Evolutionary conservation across 1,139 yeast species (phyloP), one percentile per base, ranked within the genome.

Genomic region (Kurtzmaniella quercitrusa): DNA sequence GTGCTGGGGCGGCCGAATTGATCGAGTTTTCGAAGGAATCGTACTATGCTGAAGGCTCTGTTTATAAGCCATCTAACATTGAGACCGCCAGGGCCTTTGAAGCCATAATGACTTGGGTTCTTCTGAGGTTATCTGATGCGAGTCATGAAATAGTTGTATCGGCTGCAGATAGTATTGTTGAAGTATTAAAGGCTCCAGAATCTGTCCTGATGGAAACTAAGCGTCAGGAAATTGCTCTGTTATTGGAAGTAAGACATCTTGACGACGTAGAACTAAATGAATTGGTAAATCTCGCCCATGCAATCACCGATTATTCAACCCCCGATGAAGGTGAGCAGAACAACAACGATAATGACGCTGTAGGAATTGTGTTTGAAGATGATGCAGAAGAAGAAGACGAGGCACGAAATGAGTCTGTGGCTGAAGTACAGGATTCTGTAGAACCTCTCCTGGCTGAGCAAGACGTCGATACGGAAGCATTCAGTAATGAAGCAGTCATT

Each of bases 91-190:
- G 60, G 38, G 44, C 57, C 25, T 62, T 60, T 52, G 67, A 67
- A 38, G 50, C 58, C 42, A 60, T 68, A 29, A 57, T 66, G 52
- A 54, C 62, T 3, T 60, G 59, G 44, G 59, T 67, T 8, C 59
- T 63, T 33, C 47, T 45, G 7, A 52, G 50, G 38, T 50, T 69
- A 25, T 63, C 73, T 1, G 78, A 73, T 45, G 58, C 72, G 15
- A 59, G 68, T 37, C 77, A 70, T 46, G 73, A 66, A 34, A 69
- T 68, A n/a, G 63, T 72, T n/a, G 55, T 70, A 40, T 77, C 83
- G 0, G 75, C 81, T 10, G 80, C 94, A 1, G 97, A 90, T 57
- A 69, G 85, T 6, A 59, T 85, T 0, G 60, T 90, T 37, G 83
- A 79, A 48, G 63, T 75, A 0, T 59, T 90, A 46, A 84, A 83